phyloP scores from a whole-genome alignment of 805 yeast genomes.

The Myxozyma udenii region DNA sequence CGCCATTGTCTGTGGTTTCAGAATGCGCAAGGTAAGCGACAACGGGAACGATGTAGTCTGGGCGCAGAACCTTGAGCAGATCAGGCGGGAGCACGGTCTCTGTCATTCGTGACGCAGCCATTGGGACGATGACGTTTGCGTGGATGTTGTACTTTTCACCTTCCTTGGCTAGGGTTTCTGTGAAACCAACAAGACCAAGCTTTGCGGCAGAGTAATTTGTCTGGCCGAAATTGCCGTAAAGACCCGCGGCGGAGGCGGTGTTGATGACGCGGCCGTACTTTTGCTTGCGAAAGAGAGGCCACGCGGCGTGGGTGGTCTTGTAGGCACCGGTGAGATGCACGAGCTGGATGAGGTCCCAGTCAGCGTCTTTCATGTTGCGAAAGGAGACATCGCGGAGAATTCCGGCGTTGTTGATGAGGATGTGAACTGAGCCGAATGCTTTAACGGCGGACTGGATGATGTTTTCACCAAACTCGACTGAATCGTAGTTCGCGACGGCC shows the following conservation, averaged over 20 bases:
- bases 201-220: constrained; percentile 94
- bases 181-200: constrained; percentile 81
- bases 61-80: constrained; percentile 71
- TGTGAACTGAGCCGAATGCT: constrained; percentile 82
- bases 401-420: constrained; percentile 92
- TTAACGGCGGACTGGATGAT: constrained; percentile 83
- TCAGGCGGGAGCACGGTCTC: constrained; percentile 85
- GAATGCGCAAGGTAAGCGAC: constrained; percentile 78
- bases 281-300: constrained; percentile 85
- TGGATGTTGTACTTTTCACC: constrained; percentile 80
- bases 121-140: constrained; percentile 86
- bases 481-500: constrained; percentile 93
- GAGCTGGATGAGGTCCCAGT: constrained; percentile 72
- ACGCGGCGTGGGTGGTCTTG: constrained; percentile 80
- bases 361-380: constrained; percentile 78
- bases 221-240: constrained; percentile 96
- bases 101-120: constrained; percentile 96
- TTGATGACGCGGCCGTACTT: constrained; percentile 83
- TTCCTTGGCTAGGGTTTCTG: constrained; percentile 93
- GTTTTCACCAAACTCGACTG: constrained; percentile 79
- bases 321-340: constrained; percentile 91
- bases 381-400: constrained; percentile 84
- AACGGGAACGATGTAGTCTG: constrained; percentile 89
- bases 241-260: constrained; percentile 97
- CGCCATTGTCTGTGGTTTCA: constrained; percentile 58